Base-by-base conservation (phyloP, 2,329 filamentous ascomycete genomes). In the Nectriaceae sp. region DNA sequence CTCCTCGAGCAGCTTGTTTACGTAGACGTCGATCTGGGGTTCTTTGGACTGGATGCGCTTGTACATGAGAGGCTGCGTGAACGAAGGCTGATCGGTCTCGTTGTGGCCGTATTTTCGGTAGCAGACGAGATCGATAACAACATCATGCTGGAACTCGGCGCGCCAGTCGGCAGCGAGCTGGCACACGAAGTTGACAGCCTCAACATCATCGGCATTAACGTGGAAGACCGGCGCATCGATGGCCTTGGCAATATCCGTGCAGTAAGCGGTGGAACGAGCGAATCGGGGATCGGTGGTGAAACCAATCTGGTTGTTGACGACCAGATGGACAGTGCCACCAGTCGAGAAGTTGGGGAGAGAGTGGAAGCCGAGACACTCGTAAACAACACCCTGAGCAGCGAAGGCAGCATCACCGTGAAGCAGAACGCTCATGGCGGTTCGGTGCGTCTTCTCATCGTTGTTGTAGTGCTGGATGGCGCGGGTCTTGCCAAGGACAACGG, bases 21-120 rank as follows among this genome's bases (percentile, higher is more conserved):
- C 83, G 69, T 99, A 99, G 65, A 90, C 89, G 67, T 96, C 88
- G 50, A 99, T 85, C 68, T 94, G 89, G 39, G 88, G 84, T 56
- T 87, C 82, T 70, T 97, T 90, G 51, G 87, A 80, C 60, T 85
- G 83, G 68, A 99, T 97, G 65, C 89, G 89, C 85, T 97, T 97
- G 84, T 99, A 99, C 94, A 99, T 99, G 61, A 97, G 77, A 35
- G 94, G 94, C 71, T 99, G 94, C n/a, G 94, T 99, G 80, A 99
- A 99, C 35, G 93, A 96, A 40, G 94, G 94, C 79, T 99, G 94
- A 69, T 99, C 94, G 11, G 94, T 99, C 79, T 99, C 94, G 76
- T 99, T 99, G 84, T 99, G 94, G 54, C 94, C 94, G 71, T 97
- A 86, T 78, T 97, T 99, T 67, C 94, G 89, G 82, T 99, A 99